Base-by-base conservation (phyloP, 108 stramenopile species). In the Cylindrotheca fusiformis region DNA sequence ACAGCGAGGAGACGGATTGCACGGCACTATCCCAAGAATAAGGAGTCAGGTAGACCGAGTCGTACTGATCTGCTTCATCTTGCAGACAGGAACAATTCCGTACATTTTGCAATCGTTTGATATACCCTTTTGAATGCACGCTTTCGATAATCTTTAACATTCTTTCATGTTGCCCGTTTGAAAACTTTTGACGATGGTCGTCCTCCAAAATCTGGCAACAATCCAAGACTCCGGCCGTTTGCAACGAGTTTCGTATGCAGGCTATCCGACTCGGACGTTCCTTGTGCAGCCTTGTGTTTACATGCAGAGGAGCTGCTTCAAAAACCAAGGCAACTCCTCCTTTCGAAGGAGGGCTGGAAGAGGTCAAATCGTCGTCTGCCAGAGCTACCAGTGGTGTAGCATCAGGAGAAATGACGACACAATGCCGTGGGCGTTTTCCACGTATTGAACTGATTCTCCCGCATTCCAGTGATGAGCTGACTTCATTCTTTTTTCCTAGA, bases 41-140 rank as follows among this genome's bases (percentile, higher is more conserved):
- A 31, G 26, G 52, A 21, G 81, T 82, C 8, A 82, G 60, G 46
- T 78, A 78, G n/a, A 83, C 73, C 1, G 82, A 83, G 44, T 83
- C 52, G 67, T 64, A 83, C 47, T 83, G 82, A 55, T 76, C 61
- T 3, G 78, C 82, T 57, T 83, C 82, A 10, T 41, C 36, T 41
- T 41, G 6, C 36, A 41, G 36, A 14, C 28, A 36, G 46, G 36
- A 6, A 41, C 6, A 41, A 14, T 41, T 14, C 36, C 14, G 6
- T 14, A 41, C 10, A 6, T 41, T 41, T 41, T 41, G 36, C 36
- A 41, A 10, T 6, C 36, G 36, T 14, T 41, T 41, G 36, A 41
- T 14, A 41, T 10, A 41, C 14, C 36, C 36, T 10, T 6, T 6
- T 41, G 36, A 41, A 14, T 41, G 36, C 36, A 41, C 36, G 6